Base-by-base conservation (phyloP, 345 rosid genomes). In the Murraya paniculata region DNA sequence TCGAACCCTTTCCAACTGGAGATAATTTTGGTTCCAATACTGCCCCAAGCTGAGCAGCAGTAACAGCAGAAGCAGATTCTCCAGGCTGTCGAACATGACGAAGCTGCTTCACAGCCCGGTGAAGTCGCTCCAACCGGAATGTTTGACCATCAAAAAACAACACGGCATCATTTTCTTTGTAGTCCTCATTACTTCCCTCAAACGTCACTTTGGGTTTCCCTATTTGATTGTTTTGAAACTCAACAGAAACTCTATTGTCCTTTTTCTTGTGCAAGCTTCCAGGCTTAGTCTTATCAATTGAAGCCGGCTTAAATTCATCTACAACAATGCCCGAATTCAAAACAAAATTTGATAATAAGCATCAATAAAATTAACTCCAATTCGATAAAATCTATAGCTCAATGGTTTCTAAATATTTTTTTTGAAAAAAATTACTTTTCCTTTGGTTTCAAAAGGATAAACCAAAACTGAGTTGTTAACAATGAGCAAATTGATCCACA, bases 221-320 rank as follows among this genome's bases (percentile, higher is more conserved):
- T 55, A 73, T 77, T 84, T 94, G 95, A 81, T 91, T 94, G 59
- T 92, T 94, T 48, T 92, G 97, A 78, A 94, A 94, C 82, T 91
- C 97, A 56, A 89, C 93, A 14, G 96, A 85, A 66, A 91, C 98
- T 83, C 96, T 85, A 25, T 87, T 91, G 41, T 90, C 93, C 78
- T 90, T 93, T 58, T 87, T 94, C 87, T 89, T 92, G 69, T 87
- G 94, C 77, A 94, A 8, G 18, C 86, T 81, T 58, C 91, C 98
- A 4, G 87, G 83, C 88, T 94, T 91, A 0, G 80, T 86, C 88
- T 93, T 92, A 64, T 94, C 97, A 21, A 94, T 90, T 10, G 97
- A 94, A 56, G 98, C 94, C 3, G 98, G 97, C 82, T 91, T 92
- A 68, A 93, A 94, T 60, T 92, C 95, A 89, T 94, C 93, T 93